Conservation (phyloP, 2,329 filamentous ascomycete species). For the Epichloe glyceriae region DNA sequence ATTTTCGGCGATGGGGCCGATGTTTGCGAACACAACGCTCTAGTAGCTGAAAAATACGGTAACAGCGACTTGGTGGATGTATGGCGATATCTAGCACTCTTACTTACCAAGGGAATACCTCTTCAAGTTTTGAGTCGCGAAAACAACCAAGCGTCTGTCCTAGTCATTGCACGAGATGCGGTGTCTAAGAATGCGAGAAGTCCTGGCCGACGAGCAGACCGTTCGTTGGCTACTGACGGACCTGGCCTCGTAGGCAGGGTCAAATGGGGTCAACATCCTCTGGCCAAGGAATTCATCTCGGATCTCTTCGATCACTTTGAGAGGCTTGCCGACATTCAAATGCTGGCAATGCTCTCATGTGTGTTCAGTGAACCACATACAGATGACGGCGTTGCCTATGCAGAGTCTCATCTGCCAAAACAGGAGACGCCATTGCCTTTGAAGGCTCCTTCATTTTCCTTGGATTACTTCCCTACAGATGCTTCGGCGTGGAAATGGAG, state of each 20-base stretch:
- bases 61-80: slow-evolving; percentile 62
- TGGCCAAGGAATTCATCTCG: slow-evolving; percentile 47
- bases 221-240: slow-evolving; percentile 7
- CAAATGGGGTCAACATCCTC: slow-evolving; percentile 54
- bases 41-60: slow-evolving; percentile 59
- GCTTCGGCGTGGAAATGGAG: slow-evolving; percentile 45
- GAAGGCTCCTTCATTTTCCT: slow-evolving; percentile 52
- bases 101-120: slow-evolving; percentile 66
- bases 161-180: slow-evolving; percentile 56
- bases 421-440: slow-evolving; percentile 50
- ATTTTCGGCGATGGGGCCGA: slow-evolving; percentile 74
- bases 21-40: slow-evolving; percentile 74
- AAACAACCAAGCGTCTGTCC: slow-evolving; percentile 43
- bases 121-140: slow-evolving; percentile 48
- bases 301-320: slow-evolving; percentile 54
- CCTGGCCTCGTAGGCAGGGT: slow-evolving; percentile 41
- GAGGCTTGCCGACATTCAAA: slow-evolving; percentile 49
- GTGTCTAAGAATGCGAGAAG: slow-evolving; percentile 23
- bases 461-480: slow-evolving; percentile 53
- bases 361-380: slow-evolving; percentile 50
- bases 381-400: slow-evolving; percentile 42
- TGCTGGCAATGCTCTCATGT: slow-evolving; percentile 60
- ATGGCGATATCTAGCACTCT: slow-evolving; percentile 69
- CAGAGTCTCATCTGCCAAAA: slow-evolving; percentile 41
- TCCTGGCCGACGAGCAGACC: neutral